Evolutionary conservation across 176 grass and related monocot species (phyloP).

Genomic region (Coix lacrymajobi): DNA sequence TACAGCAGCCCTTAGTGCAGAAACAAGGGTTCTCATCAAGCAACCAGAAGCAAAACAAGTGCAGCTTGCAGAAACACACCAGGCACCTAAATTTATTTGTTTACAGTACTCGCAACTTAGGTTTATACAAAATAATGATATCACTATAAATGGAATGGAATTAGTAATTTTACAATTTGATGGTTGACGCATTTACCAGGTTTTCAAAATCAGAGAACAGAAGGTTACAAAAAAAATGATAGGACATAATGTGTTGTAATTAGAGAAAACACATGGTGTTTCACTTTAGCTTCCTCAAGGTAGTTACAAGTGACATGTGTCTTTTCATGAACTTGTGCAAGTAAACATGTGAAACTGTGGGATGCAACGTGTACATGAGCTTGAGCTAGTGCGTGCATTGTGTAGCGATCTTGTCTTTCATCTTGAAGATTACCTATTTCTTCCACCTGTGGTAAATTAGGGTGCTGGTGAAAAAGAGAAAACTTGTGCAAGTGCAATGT

Average conservation of each 20-base stretch:
- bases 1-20: neutral
- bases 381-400: neutral
- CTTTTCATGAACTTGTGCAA: neutral
- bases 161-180: neutral
- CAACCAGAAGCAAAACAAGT: constrained; percentile 7
- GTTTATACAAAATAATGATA: neutral
- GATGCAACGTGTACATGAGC: neutral
- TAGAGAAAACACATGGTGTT: neutral
- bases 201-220: neutral
- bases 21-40: neutral
- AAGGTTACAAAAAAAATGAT: neutral
- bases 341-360: neutral
- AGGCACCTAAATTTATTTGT: neutral
- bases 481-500: neutral
- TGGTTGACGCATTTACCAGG: neutral
- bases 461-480: neutral
- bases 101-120: neutral
- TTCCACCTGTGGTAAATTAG: neutral
- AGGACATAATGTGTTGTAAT: neutral
- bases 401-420: neutral
- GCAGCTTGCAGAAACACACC: neutral
- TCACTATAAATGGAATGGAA: neutral
- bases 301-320: neutral
- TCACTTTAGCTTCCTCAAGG: neutral
- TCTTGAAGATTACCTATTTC: neutral